phyloP scores from a whole-genome alignment of 805 yeast species.

The Wickerhamiella slavikovae region DNA sequence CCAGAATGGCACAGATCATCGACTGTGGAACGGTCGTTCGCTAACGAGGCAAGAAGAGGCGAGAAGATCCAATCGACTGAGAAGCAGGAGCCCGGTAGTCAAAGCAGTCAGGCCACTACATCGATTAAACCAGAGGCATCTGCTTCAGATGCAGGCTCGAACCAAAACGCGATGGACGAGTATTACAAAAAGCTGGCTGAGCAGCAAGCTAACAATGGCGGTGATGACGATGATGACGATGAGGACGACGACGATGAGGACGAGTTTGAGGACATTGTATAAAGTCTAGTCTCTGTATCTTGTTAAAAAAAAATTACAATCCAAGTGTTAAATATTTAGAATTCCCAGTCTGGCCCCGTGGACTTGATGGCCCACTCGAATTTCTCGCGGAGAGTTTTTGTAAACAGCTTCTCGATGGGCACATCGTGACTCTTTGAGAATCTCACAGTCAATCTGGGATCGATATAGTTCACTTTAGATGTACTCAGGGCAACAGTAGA shows the following conservation, averaged over 20 bases:
- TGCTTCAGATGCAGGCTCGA: background rate
- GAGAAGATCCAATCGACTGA: background rate
- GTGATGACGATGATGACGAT: conserved; percentile 5
- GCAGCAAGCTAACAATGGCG: conserved; percentile 8
- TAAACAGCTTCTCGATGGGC: conserved; percentile 80
- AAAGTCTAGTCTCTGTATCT: conserved; percentile 2
- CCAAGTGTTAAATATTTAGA: conserved; percentile 21
- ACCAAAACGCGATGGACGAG: conserved; percentile 12
- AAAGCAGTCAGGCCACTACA: no score
- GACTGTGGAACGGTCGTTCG: conserved; percentile 44
- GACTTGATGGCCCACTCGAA: conserved; percentile 92
- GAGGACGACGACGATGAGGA: conserved; percentile 14
- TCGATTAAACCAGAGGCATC: background rate
- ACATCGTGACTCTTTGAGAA: conserved; percentile 71
- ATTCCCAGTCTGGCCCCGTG: conserved; percentile 73
- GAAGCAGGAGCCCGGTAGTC: background rate
- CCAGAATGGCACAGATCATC: conserved; percentile 93
- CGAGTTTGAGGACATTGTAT: conserved; percentile 13
- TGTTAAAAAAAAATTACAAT: background rate
- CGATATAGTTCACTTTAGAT: conserved; percentile 85
- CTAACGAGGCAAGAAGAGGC: background rate
- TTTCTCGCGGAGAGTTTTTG: conserved; percentile 80
- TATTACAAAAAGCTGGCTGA: conserved; percentile 12
- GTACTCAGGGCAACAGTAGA: conserved; percentile 86
- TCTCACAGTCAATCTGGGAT: conserved; percentile 78